Evolutionary conservation across 73 alveolate species (phyloP).

Genomic region (Paramecium bursaria): DNA sequence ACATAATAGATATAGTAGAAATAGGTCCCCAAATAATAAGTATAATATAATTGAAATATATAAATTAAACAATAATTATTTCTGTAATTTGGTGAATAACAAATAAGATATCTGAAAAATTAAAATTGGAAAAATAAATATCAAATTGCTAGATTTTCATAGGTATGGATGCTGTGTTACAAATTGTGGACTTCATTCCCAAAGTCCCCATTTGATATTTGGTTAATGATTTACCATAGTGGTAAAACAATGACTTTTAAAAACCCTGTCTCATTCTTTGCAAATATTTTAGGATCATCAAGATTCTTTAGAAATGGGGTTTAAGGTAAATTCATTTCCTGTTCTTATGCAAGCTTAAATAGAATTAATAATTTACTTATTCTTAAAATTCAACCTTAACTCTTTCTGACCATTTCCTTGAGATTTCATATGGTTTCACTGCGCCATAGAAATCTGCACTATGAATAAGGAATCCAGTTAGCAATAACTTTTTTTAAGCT

Average conservation of each 20-base stretch:
- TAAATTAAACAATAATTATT: no score
- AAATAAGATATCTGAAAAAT: no score
- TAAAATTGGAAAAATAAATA: no score
- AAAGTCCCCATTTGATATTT: no score
- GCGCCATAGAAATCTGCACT: slow-evolving; percentile 67
- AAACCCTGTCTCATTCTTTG: slow-evolving; percentile 69
- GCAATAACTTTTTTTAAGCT: slow-evolving; percentile 36
- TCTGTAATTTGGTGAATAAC: no score
- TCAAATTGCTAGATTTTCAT: no score
- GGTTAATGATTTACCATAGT: slow-evolving; percentile 8
- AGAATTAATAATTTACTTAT: slow-evolving; percentile 14
- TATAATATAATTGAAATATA: no score
- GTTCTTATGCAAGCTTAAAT: slow-evolving; percentile 42
- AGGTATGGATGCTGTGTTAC: no score
- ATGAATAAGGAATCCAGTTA: slow-evolving; percentile 64
- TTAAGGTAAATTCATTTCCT: slow-evolving; percentile 33
- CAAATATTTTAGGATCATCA: slow-evolving; percentile 41
- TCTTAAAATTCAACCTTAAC: slow-evolving; percentile 65
- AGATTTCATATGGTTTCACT: slow-evolving; percentile 20
- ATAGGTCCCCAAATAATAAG: no score
- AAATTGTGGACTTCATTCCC: no score
- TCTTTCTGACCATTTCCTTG: slow-evolving; percentile 65
- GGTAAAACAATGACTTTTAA: slow-evolving; percentile 69
- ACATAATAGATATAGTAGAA: no score
- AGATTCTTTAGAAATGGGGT: slow-evolving; percentile 61